Percentiles rank a stretch among this genome's conserved stretches.
Conservation (phyloP, 768 basidiomycete genomes). For the Kwoniella heveanensis region DNA sequence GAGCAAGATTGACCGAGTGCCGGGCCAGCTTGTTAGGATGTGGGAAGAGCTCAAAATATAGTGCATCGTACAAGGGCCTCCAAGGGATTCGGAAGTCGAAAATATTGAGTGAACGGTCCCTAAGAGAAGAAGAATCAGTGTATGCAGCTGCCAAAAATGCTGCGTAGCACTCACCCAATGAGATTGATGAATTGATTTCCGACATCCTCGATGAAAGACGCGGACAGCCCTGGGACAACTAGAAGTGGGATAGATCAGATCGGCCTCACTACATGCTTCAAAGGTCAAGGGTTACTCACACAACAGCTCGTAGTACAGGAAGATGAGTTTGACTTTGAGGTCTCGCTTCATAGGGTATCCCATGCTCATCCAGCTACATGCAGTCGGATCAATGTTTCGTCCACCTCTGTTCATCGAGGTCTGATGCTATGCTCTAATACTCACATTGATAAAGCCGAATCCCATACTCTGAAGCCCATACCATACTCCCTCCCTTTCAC, state of each 20-base stretch:
- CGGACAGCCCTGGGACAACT: slow-evolving; percentile 42
- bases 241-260: background rate
- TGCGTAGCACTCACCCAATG: slow-evolving; percentile 77
- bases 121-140: slow-evolving; percentile 57
- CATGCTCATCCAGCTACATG: slow-evolving; percentile 71
- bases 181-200: slow-evolving; percentile 76
- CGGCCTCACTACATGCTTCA: too few relatives aligned
- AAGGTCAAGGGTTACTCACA: slow-evolving; percentile 38
- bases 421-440: background rate
- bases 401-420: background rate
- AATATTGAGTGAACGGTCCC: slow-evolving; percentile 45
- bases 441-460: slow-evolving; percentile 41
- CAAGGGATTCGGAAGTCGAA: slow-evolving; percentile 53
- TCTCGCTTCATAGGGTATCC: slow-evolving; percentile 85
- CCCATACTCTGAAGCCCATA: slow-evolving; percentile 75
- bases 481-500: slow-evolving; percentile 81
- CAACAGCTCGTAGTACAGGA: slow-evolving; percentile 73
- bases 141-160: slow-evolving; percentile 58
- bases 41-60: slow-evolving; percentile 65
- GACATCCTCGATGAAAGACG: slow-evolving; percentile 67
- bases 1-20: slow-evolving; percentile 54
- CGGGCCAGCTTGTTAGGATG: slow-evolving; percentile 57
- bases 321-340: slow-evolving; percentile 71
- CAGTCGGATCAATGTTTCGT: slow-evolving; percentile 4
- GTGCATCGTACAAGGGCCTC: slow-evolving; percentile 48